Percentiles rank a stretch among this genome's conserved stretches.
Conservation (phyloP, 2,329 filamentous ascomycete species). For the Aspergillus pseudoterreus region DNA sequence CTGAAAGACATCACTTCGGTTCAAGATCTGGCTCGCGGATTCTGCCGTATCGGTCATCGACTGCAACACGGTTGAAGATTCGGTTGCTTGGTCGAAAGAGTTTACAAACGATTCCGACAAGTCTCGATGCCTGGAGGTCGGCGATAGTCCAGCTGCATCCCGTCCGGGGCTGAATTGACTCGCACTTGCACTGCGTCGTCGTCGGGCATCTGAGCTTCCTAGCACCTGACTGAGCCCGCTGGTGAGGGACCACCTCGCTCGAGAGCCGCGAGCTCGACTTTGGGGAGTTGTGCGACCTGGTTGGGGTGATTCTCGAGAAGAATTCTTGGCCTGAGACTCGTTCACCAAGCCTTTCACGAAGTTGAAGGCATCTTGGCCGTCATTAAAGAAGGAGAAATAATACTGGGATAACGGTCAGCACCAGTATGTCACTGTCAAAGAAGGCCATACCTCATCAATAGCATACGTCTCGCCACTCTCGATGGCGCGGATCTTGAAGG, state of each 20-base stretch:
- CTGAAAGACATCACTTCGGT: slow-evolving; percentile 82
- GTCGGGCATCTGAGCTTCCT: slow-evolving; percentile 17
- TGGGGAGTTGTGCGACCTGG: slow-evolving; percentile 12
- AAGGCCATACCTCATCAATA: slow-evolving; percentile 72
- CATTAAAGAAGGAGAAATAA: slow-evolving; percentile 93
- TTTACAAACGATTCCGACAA: slow-evolving; percentile 73
- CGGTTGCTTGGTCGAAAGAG: slow-evolving; percentile 69
- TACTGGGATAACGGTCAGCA: slow-evolving; percentile 57
- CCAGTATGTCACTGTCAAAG: background rate
- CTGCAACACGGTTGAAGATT: slow-evolving; percentile 67
- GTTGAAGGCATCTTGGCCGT: slow-evolving; percentile 76
- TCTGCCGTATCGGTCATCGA: slow-evolving; percentile 69
- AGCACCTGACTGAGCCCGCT: slow-evolving; percentile 11
- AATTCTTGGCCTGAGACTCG: slow-evolving; percentile 52
- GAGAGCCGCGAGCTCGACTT: slow-evolving; percentile 13
- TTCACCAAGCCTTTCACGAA: slow-evolving; percentile 71
- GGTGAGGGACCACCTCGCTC: slow-evolving; percentile 21
- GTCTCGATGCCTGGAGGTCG: slow-evolving; percentile 54
- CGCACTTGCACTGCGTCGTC: slow-evolving; percentile 61
- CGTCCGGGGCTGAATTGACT: slow-evolving; percentile 52
- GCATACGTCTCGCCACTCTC: slow-evolving; percentile 93
- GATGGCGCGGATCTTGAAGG: slow-evolving; percentile 86
- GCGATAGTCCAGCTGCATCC: slow-evolving; percentile 48
- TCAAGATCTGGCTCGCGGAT: slow-evolving; percentile 87
- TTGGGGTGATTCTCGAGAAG: slow-evolving; percentile 22